Conservation (phyloP, 371 early-diverging fungal species). For the Rhizopus arrhizus region DNA sequence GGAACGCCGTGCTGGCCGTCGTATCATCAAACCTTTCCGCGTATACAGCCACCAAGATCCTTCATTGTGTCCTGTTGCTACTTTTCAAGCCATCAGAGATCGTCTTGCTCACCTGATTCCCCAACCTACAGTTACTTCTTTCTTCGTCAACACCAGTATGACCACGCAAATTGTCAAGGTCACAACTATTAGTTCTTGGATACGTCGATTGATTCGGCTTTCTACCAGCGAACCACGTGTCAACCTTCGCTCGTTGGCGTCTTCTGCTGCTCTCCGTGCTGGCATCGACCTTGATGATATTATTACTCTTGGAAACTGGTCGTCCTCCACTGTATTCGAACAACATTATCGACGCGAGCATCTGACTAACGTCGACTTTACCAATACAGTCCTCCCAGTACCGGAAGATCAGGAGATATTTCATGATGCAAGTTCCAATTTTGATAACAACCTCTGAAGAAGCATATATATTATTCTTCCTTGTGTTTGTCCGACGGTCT, state of each 20-base stretch:
- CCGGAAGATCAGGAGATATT: too few species aligned
- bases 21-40: slow-evolving; percentile 9
- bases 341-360: slow-evolving; percentile 12
- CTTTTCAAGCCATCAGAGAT: slow-evolving; percentile 1
- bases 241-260: slow-evolving; percentile 12
- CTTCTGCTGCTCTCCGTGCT: neutral
- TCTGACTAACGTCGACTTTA: slow-evolving; percentile 2
- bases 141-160: slow-evolving; percentile 6
- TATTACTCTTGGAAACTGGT: slow-evolving; percentile 14
- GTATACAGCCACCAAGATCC: slow-evolving; percentile 1
- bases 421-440: too few species aligned
- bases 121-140: neutral
- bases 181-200: slow-evolving; percentile 7
- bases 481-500: too few species aligned
- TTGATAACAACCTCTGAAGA: too few species aligned
- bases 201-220: neutral
- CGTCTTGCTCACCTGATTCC: neutral
- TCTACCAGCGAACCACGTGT: neutral
- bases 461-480: too few species aligned
- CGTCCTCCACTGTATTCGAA: neutral
- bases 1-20: neutral
- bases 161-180: too few species aligned
- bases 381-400: slow-evolving; percentile 4
- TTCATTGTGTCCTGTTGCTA: neutral
- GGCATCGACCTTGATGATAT: slow-evolving; percentile 12